These are phyloP conservation scores for Zymoseptoria brevis DNA, from an alignment of 2,329 filamentous ascomycete species.

Conservation along the genomic window DNA sequence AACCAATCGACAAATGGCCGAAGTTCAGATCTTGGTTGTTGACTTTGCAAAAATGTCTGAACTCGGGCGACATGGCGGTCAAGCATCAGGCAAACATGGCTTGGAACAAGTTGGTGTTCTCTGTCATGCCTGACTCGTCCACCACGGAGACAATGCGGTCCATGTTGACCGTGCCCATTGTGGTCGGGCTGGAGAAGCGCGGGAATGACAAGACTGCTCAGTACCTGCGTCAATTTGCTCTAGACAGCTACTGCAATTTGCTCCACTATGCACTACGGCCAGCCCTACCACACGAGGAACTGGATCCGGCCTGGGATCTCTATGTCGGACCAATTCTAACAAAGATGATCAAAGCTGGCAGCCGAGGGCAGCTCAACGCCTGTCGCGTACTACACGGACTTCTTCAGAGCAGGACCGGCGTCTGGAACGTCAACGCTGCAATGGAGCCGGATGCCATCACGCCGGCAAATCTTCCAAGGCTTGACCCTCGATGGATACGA, in stretches of 20 bases:
- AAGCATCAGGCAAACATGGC: constrained; percentile 72
- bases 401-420: constrained; percentile 51
- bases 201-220: constrained; percentile 42
- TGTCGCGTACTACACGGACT: constrained; percentile 67
- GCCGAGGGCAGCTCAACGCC: constrained; percentile 51
- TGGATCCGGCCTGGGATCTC: constrained; percentile 71
- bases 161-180: constrained; percentile 61
- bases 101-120: constrained; percentile 78
- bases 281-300: constrained; percentile 53
- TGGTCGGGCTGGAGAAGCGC: constrained; percentile 60
- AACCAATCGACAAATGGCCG: constrained; percentile 59
- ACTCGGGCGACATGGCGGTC: constrained; percentile 62
- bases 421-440: constrained; percentile 70
- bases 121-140: constrained; percentile 56
- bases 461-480: constrained; percentile 68
- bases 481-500: constrained; percentile 83
- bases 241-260: constrained; percentile 70
- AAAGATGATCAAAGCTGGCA: constrained; percentile 43
- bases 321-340: constrained; percentile 60
- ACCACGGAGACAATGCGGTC: constrained; percentile 50
- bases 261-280: constrained; percentile 78
- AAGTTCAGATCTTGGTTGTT: constrained; percentile 64
- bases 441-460: constrained; percentile 44
- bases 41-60: constrained; percentile 77
- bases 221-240: constrained; percentile 48